phyloP scores from a whole-genome alignment of 305 asterid genomes.

The Fraxinus ornus region DNA sequence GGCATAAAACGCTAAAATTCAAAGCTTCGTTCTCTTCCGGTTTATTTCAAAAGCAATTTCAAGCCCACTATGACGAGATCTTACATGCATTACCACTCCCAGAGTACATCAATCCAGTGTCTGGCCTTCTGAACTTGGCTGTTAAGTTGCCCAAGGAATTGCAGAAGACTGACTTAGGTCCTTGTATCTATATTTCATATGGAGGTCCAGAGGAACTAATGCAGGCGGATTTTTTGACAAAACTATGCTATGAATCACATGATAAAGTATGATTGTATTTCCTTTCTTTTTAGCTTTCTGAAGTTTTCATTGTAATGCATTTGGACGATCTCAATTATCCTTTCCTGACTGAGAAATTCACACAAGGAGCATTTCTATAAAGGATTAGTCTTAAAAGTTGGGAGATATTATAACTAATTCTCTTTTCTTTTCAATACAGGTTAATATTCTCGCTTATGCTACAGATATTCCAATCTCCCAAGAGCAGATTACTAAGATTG shows the following conservation, averaged over 20 bases:
- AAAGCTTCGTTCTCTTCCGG: slow-evolving; percentile 82
- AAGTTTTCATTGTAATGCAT: background rate
- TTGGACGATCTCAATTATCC: slow-evolving; percentile 7
- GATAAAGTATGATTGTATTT: slow-evolving; percentile 59
- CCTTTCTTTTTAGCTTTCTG: slow-evolving; percentile 17
- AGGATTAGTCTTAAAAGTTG: background rate
- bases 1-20: slow-evolving; percentile 57
- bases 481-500: slow-evolving; percentile 63
- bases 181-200: slow-evolving; percentile 70
- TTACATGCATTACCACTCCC: slow-evolving; percentile 74
- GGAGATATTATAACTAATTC: slow-evolving; percentile 20
- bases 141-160: slow-evolving; percentile 65
- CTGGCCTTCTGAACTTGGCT: slow-evolving; percentile 82
- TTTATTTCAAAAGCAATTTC: slow-evolving; percentile 76
- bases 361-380: slow-evolving; percentile 14
- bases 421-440: slow-evolving; percentile 57
- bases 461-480: slow-evolving; percentile 68
- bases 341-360: slow-evolving; percentile 7
- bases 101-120: slow-evolving; percentile 71
- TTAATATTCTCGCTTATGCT: slow-evolving; percentile 86
- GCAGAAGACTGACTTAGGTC: slow-evolving; percentile 70
- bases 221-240: slow-evolving; percentile 66
- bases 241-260: slow-evolving; percentile 73
- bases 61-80: slow-evolving; percentile 67
- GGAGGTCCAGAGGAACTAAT: slow-evolving; percentile 73